Evolutionary conservation across 208 protist genomes (phyloP), one percentile per base, ranked within the genome.

Genomic region (Phytomonas sp.): DNA sequence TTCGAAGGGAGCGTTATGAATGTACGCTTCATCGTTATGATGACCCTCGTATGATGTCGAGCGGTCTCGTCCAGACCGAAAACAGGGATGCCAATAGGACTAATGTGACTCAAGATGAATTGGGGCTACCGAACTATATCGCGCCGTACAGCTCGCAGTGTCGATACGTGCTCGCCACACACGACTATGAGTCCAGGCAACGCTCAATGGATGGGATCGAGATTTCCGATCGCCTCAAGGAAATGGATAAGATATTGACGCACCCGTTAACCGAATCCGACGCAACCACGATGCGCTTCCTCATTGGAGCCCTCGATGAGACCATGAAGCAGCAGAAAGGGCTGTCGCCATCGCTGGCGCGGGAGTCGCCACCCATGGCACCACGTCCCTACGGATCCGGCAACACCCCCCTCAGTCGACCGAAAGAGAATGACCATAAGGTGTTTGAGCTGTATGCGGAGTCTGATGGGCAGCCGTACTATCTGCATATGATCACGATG

Each of bases 361-460:
- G 68, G 59, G 66, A 68, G 62, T 85, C 87, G 1, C 81, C 81
- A 5, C 74, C 75, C 60, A n/a, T 85, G 23, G 75, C 75, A 29
- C 74, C 81, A 34, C 65, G 62, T 26, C 36, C 71, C 23, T 6
- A 7, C 4, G 61, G 31, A 26, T n/a, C 26, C 17, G 33, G 26
- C 26, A 33, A 23, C 61, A 31, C 30, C 37, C 9, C 68, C 6
- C 15, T 70, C 0, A 59, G 34, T 4, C 59, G 59, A 26, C 59
- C 3, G 7, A 30, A 51, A 0, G 62, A 62, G 17, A 62, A 31
- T 36, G 70, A 72, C 15, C 67, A 46, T 33, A 73, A 32, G 51
- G 60, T 72, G 51, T 79, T 83, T 62, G 84, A 93, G 60, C 67
- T 96, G 67, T 96, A 96, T 72, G 86, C 77, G 26, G 84, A 92